Evolutionary conservation across 139 green algal genomes (phyloP).

Genomic region (Coccomyxa sp.): DNA sequence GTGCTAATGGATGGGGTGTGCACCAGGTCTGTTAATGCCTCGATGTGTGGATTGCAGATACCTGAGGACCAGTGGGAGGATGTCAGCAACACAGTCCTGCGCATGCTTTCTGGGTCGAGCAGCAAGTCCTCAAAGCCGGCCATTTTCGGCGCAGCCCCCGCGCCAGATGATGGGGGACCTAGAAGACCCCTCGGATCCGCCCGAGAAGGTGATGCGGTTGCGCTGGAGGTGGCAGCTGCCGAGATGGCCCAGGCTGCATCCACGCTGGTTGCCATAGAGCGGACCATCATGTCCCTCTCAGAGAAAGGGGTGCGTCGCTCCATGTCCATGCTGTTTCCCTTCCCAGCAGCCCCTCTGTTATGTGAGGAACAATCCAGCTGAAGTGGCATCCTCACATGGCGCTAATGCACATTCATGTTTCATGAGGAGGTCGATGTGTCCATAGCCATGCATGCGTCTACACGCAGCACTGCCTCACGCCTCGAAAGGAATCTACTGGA

Average conservation of each 20-base stretch:
- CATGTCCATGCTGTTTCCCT: background rate
- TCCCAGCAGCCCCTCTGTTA: too few relatives aligned
- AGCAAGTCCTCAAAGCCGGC: constrained; percentile 52
- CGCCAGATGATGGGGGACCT: constrained; percentile 50
- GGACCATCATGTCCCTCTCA: constrained; percentile 53
- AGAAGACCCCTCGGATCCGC: constrained; percentile 6
- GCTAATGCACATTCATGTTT: too few relatives aligned
- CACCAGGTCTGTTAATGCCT: too few relatives aligned
- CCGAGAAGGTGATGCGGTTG: constrained; percentile 39
- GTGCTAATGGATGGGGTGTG: too few relatives aligned
- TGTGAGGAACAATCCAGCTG: too few relatives aligned
- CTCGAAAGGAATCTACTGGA: too few relatives aligned
- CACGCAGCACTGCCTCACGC: too few relatives aligned
- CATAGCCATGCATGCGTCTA: too few relatives aligned
- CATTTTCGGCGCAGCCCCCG: constrained; percentile 77
- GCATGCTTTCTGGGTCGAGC: constrained; percentile 38
- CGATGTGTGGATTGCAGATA: too few relatives aligned
- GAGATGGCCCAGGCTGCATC: constrained; percentile 81
- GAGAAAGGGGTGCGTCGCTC: constrained; percentile 4
- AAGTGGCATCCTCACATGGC: too few relatives aligned
- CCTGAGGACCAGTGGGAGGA: constrained; percentile 33
- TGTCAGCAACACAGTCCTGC: constrained; percentile 45
- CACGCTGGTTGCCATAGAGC: constrained; percentile 71
- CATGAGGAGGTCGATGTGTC: too few relatives aligned
- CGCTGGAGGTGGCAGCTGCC: constrained; percentile 76